Evolutionary conservation across 768 basidiomycete species (phyloP).

Genomic region (Macrolepiota fuliginosa): DNA sequence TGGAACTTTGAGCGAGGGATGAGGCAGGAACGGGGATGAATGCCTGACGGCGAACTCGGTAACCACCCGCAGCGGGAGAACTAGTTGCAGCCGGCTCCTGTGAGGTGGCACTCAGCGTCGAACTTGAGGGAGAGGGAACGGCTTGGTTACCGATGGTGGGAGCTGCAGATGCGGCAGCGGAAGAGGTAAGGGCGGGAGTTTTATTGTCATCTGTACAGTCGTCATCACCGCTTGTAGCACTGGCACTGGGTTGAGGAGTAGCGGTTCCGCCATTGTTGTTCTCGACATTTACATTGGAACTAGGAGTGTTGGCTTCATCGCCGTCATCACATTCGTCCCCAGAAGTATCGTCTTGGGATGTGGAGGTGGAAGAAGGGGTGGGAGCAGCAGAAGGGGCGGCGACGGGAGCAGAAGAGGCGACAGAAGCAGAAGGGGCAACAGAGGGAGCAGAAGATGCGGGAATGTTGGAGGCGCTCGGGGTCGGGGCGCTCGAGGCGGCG

Average conservation of each 20-base stretch:
- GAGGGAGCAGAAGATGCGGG: neutral
- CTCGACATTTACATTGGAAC: slow-evolving; percentile 14
- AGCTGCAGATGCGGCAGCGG: slow-evolving; percentile 3
- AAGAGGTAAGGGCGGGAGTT: slow-evolving; percentile 14
- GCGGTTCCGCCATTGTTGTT: slow-evolving; percentile 8
- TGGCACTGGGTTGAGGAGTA: neutral
- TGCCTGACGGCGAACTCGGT: slow-evolving; percentile 17
- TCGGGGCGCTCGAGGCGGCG: neutral
- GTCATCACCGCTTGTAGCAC: slow-evolving; percentile 11
- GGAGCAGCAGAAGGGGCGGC: neutral
- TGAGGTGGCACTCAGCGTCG: slow-evolving; percentile 13
- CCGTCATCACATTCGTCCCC: slow-evolving; percentile 16
- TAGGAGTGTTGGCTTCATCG: neutral
- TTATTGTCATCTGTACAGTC: slow-evolving; percentile 10
- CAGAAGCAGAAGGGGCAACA: slow-evolving; percentile 12
- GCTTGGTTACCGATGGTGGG: neutral
- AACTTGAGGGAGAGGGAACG: neutral
- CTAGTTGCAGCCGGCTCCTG: slow-evolving; percentile 5
- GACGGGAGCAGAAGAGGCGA: slow-evolving; percentile 2
- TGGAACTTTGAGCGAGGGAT: neutral
- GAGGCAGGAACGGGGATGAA: slow-evolving; percentile 13
- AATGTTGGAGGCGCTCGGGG: slow-evolving; percentile 2
- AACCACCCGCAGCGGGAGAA: neutral
- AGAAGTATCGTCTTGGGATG: slow-evolving; percentile 12
- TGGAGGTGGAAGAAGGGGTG: neutral